Conservation (phyloP, 331 rosid species). For the Acacia pycnantha region DNA sequence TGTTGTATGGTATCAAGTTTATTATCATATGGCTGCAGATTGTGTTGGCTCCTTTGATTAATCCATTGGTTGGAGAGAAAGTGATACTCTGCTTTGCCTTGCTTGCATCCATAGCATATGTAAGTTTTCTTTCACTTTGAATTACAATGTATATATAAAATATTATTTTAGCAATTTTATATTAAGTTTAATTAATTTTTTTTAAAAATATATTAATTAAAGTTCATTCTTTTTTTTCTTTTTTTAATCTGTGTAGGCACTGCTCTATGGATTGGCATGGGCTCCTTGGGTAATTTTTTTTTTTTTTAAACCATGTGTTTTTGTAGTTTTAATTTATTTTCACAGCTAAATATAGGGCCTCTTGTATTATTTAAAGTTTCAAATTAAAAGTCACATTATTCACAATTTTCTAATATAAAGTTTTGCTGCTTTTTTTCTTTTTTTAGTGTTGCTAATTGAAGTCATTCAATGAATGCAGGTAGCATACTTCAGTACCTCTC, state of each 20-base stretch:
- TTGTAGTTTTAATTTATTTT: background rate
- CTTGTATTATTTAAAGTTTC: background rate
- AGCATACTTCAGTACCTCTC: slow-evolving; percentile 70
- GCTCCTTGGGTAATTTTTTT: slow-evolving; percentile 66
- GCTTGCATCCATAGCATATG: slow-evolving; percentile 77
- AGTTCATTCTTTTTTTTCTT: background rate
- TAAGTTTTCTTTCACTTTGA: slow-evolving; percentile 33
- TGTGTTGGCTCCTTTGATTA: slow-evolving; percentile 68
- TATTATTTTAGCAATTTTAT: background rate
- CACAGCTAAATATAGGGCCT: background rate
- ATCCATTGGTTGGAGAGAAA: slow-evolving; percentile 83
- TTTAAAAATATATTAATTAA: background rate
- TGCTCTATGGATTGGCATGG: slow-evolving; percentile 86
- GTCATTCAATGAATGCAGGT: slow-evolving; percentile 49
- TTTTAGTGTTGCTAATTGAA: background rate
- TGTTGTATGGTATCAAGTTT: background rate
- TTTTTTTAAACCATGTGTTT: background rate
- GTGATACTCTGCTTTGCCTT: slow-evolving; percentile 64
- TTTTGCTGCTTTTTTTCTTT: background rate
- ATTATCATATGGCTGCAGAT: slow-evolving; percentile 41
- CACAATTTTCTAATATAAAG: background rate
- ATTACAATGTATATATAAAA: background rate
- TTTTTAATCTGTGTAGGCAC: slow-evolving; percentile 42
- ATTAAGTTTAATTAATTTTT: background rate
- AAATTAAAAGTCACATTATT: background rate